Percentiles rank a stretch among this genome's conserved stretches.
Evolutionary conservation across 1,139 yeast species (phyloP).

Genomic region (Blastobotrys apis): DNA sequence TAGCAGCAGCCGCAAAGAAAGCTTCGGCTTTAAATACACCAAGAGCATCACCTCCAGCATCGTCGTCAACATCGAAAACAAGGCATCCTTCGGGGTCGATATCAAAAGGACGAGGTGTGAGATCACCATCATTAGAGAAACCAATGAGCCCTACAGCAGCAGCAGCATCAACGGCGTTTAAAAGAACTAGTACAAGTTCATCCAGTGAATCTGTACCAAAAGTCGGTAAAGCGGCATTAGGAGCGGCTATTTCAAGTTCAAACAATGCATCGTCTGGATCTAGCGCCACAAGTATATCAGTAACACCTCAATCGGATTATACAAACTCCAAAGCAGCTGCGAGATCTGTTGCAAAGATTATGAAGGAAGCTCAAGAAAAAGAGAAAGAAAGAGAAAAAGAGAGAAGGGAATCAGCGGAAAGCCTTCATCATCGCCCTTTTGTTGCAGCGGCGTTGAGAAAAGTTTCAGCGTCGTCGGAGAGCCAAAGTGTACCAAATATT

Average conservation of each 20-base stretch:
- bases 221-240: neutral
- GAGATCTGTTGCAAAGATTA: neutral
- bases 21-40: conserved; percentile 3
- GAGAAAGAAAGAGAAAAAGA: too few relatives aligned
- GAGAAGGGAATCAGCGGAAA: too few relatives aligned
- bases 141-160: too few relatives aligned
- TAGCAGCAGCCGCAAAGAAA: conserved; percentile 14
- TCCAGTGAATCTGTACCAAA: neutral
- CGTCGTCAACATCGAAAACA: neutral
- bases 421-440: too few relatives aligned
- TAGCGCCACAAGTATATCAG: neutral
- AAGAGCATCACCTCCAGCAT: neutral
- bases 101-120: neutral
- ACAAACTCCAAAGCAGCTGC: conserved; percentile 1
- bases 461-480: too few relatives aligned
- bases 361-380: too few relatives aligned
- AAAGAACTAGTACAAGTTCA: neutral
- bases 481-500: too few relatives aligned
- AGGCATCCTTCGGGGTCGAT: neutral
- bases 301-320: neutral
- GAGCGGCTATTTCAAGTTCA: neutral
- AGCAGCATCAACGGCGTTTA: conserved; percentile 14
- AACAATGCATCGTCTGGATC: neutral
- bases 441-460: too few relatives aligned
- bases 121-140: neutral